phyloP scores from a whole-genome alignment of 225 moss, liverwort and hornwort species.

The Pseudoscleropodium purum region DNA sequence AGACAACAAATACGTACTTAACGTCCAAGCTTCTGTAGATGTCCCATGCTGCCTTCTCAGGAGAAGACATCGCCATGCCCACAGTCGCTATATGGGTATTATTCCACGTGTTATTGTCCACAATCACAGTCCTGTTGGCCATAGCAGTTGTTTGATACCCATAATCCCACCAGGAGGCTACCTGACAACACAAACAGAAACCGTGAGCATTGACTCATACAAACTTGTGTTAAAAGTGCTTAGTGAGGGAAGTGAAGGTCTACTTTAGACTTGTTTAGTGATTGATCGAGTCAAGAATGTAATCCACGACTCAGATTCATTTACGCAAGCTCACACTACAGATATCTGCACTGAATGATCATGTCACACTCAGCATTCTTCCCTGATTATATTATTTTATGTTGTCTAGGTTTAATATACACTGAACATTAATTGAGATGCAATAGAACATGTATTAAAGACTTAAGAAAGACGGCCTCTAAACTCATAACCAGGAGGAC shows the following conservation, averaged over 20 bases:
- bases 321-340: neutral
- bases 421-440: neutral
- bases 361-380: neutral
- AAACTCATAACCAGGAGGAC: neutral
- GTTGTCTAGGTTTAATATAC: neutral
- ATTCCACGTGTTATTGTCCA: constrained; percentile 99
- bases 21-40: constrained; percentile 90
- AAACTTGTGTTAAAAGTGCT: neutral
- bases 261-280: neutral
- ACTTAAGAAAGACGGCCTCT: neutral
- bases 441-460: neutral
- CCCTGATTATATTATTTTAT: neutral
- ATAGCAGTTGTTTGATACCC: constrained; percentile 99
- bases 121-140: constrained; percentile 98
- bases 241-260: neutral
- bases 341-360: neutral
- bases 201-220: neutral
- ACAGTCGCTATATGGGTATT: constrained; percentile 99
- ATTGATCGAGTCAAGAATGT: neutral
- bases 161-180: constrained; percentile 99
- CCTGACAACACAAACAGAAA: constrained; percentile 27
- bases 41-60: constrained; percentile 96
- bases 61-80: constrained; percentile 99
- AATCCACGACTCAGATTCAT: neutral
- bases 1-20: constrained; percentile 96